Base-by-base conservation (phyloP, 1,139 yeast genomes). In the Yamadazyma pseudoaaseri region DNA sequence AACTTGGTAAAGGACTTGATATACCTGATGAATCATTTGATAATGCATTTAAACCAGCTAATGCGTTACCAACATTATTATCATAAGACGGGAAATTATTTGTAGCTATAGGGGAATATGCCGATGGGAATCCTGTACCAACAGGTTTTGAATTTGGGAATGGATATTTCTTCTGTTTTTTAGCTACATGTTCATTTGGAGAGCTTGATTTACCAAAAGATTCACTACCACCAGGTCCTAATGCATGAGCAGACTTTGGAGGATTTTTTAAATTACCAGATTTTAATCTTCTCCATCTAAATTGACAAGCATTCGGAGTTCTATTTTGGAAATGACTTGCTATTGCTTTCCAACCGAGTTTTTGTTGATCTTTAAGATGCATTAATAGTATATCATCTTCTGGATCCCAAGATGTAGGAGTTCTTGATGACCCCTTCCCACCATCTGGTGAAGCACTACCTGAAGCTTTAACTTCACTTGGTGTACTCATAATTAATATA, bases 281-380 rank as follows among this genome's bases (percentile, higher is more conserved):
- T 54, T 78, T 76, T 39, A 84, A 65, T 39, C 90, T 58, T 57
- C 90, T 70, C 90, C 90, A 82, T 50, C 90, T 69, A 49, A 82
- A 82, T 56, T 82, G 90, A 46, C 89, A 82, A 3, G 89, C 89
- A 49, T 82, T 82, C 26, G 87, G 85, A 1, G 89, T 82, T 56
- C 90, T 63, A 54, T 79, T 77, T 34, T 66, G 68, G 56, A 81
- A 82, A 49, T 81, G 77, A 35, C 76, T 68, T 8, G 87, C 81
- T 34, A 82, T 81, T 44, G 81, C 87, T 56, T 81, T 80, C 90
- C 90, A 81, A 0, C 89, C 89, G 42, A 81, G 62, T 50, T 80
- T 80, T 51, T 78, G 83, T 37, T 73, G 75, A 54, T 82, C 90
- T 52, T 82, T 81, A 48, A 82, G 62, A 54, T 80, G 85, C 65